Evolutionary conservation across 768 basidiomycete genomes (phyloP), one percentile per base, ranked within the genome.

Genomic region (Pleurotus tuoliensis): DNA sequence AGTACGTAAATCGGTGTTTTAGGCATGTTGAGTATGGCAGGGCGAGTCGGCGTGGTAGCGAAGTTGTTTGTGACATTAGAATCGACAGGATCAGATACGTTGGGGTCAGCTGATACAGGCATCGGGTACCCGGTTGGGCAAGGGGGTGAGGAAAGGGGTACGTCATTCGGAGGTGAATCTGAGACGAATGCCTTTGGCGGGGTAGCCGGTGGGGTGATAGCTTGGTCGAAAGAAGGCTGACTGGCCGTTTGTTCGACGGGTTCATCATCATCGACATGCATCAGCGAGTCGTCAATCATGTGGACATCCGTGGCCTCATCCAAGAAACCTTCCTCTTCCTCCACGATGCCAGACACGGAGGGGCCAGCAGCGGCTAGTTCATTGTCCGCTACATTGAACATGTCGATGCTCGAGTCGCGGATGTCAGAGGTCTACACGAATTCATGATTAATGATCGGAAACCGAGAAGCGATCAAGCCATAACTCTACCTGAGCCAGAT

Each of bases 81-180:
- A 12, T 25, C 16, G 27, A 30, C 27, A 34, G 73, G 73, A 56
- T 80, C 77, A 12, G 71, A 68, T 12, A 74, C 69, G 27, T 62
- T 65, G 24, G 73, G 71, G 60, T 79, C 71, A 5, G 77, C 76
- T 6, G 67, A 70, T 43, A 78, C 61, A 16, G 77, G 77, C 68
- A 76, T 73, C 8, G 76, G 73, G 45, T 57, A 57, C 39, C 54
- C 15, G 4, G 41, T 11, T 44, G 5, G n/a, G n/a, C 12, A 13
- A 3, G 20, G n/a, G 15, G n/a, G 9, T 11, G 13, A 44, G 20
- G 41, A 8, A n/a, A 11, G n/a, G 11, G 41, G 20, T 13, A 4
- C 41, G 5, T 16, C n/a, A 3, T 44, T n/a, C n/a, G 4, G 41
- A 44, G n/a, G 41, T 22, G 13, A 13, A 44, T 16, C n/a, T 9